These are phyloP conservation scores for Stemphylium beticola DNA, from an alignment of 2,329 filamentous ascomycete species.

Conservation along the genomic window DNA sequence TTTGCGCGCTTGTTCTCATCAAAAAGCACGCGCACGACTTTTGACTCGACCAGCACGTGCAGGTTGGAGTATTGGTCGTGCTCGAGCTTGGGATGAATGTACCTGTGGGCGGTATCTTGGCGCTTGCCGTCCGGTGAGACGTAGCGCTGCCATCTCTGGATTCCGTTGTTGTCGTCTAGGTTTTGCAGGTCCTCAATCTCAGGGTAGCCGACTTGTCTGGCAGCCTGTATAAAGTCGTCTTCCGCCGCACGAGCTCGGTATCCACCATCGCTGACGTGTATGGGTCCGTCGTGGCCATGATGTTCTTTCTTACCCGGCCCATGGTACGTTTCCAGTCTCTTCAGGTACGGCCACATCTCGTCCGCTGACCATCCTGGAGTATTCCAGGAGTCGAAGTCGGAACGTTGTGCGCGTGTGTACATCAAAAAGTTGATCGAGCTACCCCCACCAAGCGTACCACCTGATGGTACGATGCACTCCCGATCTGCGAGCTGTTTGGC, in stretches of 20 bases:
- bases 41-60: slow-evolving; percentile 63
- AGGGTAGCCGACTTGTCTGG: slow-evolving; percentile 56
- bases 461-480: slow-evolving; percentile 52
- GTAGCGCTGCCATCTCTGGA: slow-evolving; percentile 57
- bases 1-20: slow-evolving; percentile 60
- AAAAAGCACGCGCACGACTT: slow-evolving; percentile 63
- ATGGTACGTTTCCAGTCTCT: slow-evolving; percentile 66
- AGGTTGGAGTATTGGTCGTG: slow-evolving; percentile 62
- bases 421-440: slow-evolving; percentile 51
- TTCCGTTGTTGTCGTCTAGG: slow-evolving; percentile 54
- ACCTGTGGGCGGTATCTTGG: slow-evolving; percentile 64
- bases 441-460: slow-evolving; percentile 67
- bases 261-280: slow-evolving; percentile 61
- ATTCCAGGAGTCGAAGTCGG: slow-evolving; percentile 61
- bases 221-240: slow-evolving; percentile 59
- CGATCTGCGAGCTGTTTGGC: slow-evolving; percentile 55
- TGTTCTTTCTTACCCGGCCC: slow-evolving; percentile 51
- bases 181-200: slow-evolving; percentile 62
- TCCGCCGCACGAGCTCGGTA: slow-evolving; percentile 52
- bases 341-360: slow-evolving; percentile 61
- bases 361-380: slow-evolving; percentile 59
- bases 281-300: slow-evolving; percentile 63
- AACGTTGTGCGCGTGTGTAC: slow-evolving; percentile 54
- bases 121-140: slow-evolving; percentile 59
- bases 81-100: slow-evolving; percentile 60